Conservation (phyloP, 805 yeast genomes). For the Spathaspora sp. region DNA sequence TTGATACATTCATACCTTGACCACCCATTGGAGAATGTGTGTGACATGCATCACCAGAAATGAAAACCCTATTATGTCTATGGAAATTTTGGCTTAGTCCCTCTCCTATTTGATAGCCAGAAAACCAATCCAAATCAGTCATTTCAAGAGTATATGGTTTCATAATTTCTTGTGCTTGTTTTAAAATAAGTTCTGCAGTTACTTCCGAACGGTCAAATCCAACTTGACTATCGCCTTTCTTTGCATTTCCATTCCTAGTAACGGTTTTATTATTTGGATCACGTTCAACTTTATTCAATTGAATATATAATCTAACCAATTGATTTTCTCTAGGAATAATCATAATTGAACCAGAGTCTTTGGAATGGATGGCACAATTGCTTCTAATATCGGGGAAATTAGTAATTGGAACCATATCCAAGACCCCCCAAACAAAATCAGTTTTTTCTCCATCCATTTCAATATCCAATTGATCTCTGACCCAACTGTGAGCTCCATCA, state of each 20-base stretch:
- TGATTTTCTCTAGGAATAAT: slow-evolving; percentile 31
- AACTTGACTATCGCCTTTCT: slow-evolving; percentile 4
- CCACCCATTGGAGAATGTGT: slow-evolving; percentile 97
- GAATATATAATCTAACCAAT: slow-evolving; percentile 27
- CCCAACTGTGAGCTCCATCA: slow-evolving; percentile 25
- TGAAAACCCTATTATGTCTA: slow-evolving; percentile 54
- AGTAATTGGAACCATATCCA: slow-evolving; percentile 29
- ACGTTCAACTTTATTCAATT: slow-evolving; percentile 13
- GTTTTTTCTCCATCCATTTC: slow-evolving; percentile 31
- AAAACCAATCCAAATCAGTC: slow-evolving; percentile 21
- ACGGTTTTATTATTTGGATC: slow-evolving; percentile 4
- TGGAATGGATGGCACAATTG: slow-evolving; percentile 29
- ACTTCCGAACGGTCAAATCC: slow-evolving; percentile 26
- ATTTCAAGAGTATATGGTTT: slow-evolving; percentile 20
- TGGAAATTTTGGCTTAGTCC: slow-evolving; percentile 14
- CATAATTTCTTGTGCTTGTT: slow-evolving; percentile 12
- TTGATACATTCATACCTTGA: slow-evolving; percentile 74
- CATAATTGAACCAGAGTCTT: slow-evolving; percentile 26
- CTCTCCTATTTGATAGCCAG: slow-evolving; percentile 30
- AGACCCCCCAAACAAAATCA: slow-evolving; percentile 32
- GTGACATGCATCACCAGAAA: slow-evolving; percentile 98
- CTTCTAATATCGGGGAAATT: slow-evolving; percentile 32
- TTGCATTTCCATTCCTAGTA: slow-evolving; percentile 8
- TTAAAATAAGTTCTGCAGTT: slow-evolving; percentile 25
- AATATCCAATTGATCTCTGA: slow-evolving; percentile 23